Conservation (phyloP, 2,329 filamentous ascomycete species). For the Aspergillus texensis region DNA sequence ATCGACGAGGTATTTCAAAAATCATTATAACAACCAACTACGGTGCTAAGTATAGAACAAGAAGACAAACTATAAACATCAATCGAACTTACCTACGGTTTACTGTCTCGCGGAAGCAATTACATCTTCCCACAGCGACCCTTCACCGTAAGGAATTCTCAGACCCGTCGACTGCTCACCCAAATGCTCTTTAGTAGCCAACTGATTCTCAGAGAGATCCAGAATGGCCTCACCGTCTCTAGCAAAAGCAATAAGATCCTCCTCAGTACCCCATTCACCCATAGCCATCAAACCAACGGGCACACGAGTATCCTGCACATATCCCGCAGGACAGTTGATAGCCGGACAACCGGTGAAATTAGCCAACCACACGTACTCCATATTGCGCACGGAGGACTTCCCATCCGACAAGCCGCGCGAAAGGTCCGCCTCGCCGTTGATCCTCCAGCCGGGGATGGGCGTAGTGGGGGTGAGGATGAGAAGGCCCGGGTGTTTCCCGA, state of each 20-base stretch:
- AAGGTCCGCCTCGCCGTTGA: slow-evolving; percentile 61
- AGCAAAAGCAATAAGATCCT: slow-evolving; percentile 55
- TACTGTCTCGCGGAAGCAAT: slow-evolving; percentile 29
- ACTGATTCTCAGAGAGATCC: slow-evolving; percentile 29
- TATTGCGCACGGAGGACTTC: slow-evolving; percentile 72
- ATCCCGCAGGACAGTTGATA: slow-evolving; percentile 74
- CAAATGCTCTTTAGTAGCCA: slow-evolving; percentile 7
- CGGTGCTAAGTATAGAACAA: neutral
- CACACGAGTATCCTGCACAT: slow-evolving; percentile 51
- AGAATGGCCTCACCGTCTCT: slow-evolving; percentile 55
- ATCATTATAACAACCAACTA: neutral
- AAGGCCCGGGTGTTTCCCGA: slow-evolving; percentile 70
- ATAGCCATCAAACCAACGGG: slow-evolving; percentile 59
- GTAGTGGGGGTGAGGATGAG: slow-evolving; percentile 78
- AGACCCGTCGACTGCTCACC: slow-evolving; percentile 23
- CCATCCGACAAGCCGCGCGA: slow-evolving; percentile 69
- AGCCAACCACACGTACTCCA: slow-evolving; percentile 84
- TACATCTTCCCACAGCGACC: slow-evolving; percentile 42
- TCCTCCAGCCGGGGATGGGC: slow-evolving; percentile 74
- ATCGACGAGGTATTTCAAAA: too few relatives aligned
- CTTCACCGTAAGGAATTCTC: slow-evolving; percentile 29
- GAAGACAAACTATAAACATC: neutral
- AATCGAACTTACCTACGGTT: neutral
- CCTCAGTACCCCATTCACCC: slow-evolving; percentile 58
- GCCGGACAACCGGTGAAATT: slow-evolving; percentile 81